Base-by-base conservation (phyloP, 2,329 filamentous ascomycete genomes). In the Harringtonia lauricola region DNA sequence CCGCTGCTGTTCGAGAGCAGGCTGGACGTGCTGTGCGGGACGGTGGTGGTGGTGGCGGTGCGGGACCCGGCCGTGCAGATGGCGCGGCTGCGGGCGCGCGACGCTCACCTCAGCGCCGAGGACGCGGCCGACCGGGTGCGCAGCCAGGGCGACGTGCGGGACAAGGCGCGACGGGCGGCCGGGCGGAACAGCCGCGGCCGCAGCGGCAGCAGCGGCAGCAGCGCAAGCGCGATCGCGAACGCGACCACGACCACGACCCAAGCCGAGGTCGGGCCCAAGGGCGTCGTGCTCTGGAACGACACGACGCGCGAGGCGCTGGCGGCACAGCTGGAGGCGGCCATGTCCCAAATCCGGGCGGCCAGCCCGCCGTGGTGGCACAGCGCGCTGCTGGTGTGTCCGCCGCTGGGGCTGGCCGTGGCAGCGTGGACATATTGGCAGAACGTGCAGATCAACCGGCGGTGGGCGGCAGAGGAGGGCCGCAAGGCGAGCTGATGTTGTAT, bases 221-320 rank as follows among this genome's bases (percentile, higher is more conserved):
- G 95, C 63, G 77, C 76, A 2, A 77, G 76, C 36, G 80, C 71
- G 56, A 79, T 79, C 35, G 76, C 87, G 49, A 60, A 96, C 57
- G 73, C 75, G 17, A n/a, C n/a, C 15, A 22, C 29, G 4, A 8
- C 15, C 36, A 35, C 7, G 29, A 19, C 14, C 33, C 7, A 8
- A 21, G 13, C 12, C 15, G 10, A 28, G 7, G 24, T 10, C 6
- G 24, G 24, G 2, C 14, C 19, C n/a, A 73, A 71, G 39, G 90
- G 89, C 0, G 73, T 88, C 4, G 86, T 95, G 29, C 73, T 98
- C 21, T 92, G 86, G 86, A 98, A 98, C 64, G 90, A 96, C 64
- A 77, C 76, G 3, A 78, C 77, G 38, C 80, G 71, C 56, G 79
- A 79, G 30, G 77, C 87, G 49, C 61, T 98, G 56, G 73, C 76